A percentile compares a stretch with the other conserved stretches of the same genome.
Evolutionary conservation across 257 asterid species (phyloP).

Genomic region (Mentha longifolia): DNA sequence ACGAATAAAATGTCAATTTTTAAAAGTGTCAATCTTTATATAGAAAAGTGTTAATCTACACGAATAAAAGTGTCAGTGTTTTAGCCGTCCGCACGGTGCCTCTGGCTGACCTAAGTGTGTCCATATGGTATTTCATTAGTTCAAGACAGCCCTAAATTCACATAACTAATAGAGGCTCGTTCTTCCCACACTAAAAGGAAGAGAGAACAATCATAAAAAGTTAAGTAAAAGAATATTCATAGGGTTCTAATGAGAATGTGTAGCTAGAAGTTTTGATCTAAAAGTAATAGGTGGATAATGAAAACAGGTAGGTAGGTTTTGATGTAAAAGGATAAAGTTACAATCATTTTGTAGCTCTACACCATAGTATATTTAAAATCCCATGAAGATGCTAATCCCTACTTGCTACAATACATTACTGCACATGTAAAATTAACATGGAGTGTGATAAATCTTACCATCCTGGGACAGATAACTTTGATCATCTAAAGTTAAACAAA

Average conservation of each 20-base stretch:
- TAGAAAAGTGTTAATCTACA: too few relatives aligned
- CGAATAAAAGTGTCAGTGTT: too few relatives aligned
- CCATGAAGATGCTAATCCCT: constrained; percentile 27
- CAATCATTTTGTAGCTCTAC: constrained; percentile 29
- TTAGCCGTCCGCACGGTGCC: too few relatives aligned
- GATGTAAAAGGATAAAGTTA: constrained; percentile 25
- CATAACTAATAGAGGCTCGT: background rate
- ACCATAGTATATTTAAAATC: constrained; percentile 22
- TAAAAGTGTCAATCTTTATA: too few relatives aligned
- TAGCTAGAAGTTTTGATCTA: constrained; percentile 2
- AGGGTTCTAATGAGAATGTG: constrained; percentile 16
- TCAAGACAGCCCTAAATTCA: background rate
- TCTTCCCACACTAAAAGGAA: constrained; percentile 17
- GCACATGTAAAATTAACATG: constrained; percentile 26
- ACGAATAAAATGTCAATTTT: too few relatives aligned
- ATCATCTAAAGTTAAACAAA: constrained; percentile 27
- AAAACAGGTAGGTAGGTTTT: background rate
- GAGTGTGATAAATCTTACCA: constrained; percentile 24
- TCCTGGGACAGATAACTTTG: constrained; percentile 26
- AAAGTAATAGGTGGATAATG: constrained; percentile 3
- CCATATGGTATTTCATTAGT: too few relatives aligned
- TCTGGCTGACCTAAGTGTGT: too few relatives aligned
- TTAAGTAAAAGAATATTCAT: constrained; percentile 21
- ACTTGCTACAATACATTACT: constrained; percentile 3
- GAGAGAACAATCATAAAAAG: constrained; percentile 7